Conservation (phyloP, 805 yeast species). For the Dipodascus albidus region DNA sequence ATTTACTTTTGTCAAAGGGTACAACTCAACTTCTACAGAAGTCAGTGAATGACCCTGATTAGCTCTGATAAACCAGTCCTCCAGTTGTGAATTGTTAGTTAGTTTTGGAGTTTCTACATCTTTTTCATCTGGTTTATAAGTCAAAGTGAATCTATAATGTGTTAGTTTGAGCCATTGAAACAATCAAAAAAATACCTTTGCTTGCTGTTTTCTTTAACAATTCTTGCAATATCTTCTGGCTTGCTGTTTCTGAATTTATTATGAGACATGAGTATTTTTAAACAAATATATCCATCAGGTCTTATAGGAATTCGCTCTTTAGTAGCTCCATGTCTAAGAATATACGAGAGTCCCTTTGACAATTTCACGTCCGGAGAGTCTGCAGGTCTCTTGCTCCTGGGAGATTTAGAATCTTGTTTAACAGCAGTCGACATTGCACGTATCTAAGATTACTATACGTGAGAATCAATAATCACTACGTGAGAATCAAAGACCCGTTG, state of each 20-base stretch:
- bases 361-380: slow-evolving; percentile 30
- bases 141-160: background rate
- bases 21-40: slow-evolving; percentile 30
- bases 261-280: slow-evolving; percentile 43
- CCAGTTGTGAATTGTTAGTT: background rate
- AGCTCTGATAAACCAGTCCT: slow-evolving; percentile 50
- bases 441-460: too few relatives aligned
- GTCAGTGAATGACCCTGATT: slow-evolving; percentile 84
- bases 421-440: too few relatives aligned
- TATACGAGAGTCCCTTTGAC: slow-evolving; percentile 63
- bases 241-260: slow-evolving; percentile 47
- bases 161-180: background rate
- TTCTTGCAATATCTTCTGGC: slow-evolving; percentile 41
- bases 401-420: background rate
- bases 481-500: too few relatives aligned
- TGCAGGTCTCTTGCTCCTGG: background rate
- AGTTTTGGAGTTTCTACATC: background rate
- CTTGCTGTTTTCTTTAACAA: slow-evolving; percentile 60
- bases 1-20: slow-evolving; percentile 24
- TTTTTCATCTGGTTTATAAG: background rate
- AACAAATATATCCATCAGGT: slow-evolving; percentile 49
- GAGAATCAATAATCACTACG: too few relatives aligned
- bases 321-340: slow-evolving; percentile 78
- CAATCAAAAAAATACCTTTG: slow-evolving; percentile 45
- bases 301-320: slow-evolving; percentile 58